Conservation (phyloP, 2,329 filamentous ascomycete genomes). For the Diaporthe amygdali region DNA sequence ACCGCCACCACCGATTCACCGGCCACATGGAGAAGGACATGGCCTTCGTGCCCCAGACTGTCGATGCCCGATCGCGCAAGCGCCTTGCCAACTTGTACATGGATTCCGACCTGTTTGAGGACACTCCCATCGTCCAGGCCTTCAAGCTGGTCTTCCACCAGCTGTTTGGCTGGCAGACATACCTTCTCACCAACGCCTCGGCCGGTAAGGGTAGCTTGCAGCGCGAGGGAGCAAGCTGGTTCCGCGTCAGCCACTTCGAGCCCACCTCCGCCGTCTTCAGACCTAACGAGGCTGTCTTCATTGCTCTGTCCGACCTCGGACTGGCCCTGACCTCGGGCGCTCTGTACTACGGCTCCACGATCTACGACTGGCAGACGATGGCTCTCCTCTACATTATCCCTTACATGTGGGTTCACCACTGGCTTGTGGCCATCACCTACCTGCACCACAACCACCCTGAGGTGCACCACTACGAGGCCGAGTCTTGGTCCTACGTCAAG, state of each 20-base stretch:
- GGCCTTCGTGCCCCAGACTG: constrained; percentile 63
- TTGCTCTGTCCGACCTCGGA: constrained; percentile 66
- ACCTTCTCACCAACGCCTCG: constrained; percentile 65
- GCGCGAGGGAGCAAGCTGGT: constrained; percentile 45
- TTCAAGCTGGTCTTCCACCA: constrained; percentile 65
- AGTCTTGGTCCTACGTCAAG: constrained; percentile 66
- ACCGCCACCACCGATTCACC: constrained; percentile 71
- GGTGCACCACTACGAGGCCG: constrained; percentile 63
- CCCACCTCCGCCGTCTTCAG: constrained; percentile 67
- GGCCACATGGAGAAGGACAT: constrained; percentile 73
- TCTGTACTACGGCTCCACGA: constrained; percentile 57
- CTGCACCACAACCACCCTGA: constrained; percentile 73
- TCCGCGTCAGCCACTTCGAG: constrained; percentile 61
- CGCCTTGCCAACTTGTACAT: constrained; percentile 46
- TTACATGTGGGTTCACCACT: constrained; percentile 75
- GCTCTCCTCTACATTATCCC: constrained; percentile 66
- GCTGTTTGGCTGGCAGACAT: constrained; percentile 68
- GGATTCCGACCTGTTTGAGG: constrained; percentile 62
- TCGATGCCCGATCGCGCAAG: constrained; percentile 40
- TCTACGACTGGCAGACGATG: constrained; percentile 62
- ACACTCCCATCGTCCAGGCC: constrained; percentile 63
- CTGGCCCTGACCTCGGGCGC: constrained; percentile 54
- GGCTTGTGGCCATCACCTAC: constrained; percentile 77
- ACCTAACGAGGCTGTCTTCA: constrained; percentile 58
- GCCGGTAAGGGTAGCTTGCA: constrained; percentile 55